Base-by-base conservation (phyloP, 2,329 filamentous ascomycete species). In the Orbilia javanica region DNA sequence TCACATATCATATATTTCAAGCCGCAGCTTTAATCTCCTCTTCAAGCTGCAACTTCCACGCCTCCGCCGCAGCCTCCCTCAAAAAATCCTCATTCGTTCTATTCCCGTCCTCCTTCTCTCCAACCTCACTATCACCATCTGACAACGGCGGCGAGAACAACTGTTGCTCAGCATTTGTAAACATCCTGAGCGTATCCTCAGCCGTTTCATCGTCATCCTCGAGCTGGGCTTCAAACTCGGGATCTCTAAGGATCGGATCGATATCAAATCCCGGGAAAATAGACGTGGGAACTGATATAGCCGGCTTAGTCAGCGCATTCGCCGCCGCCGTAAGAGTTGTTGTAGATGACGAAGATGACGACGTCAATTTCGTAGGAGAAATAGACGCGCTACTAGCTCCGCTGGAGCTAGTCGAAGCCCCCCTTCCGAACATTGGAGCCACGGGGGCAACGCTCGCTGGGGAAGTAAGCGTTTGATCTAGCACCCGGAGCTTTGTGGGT, bases 21-120 rank as follows among this genome's bases (percentile, higher is more conserved):
- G 57, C 52, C 27, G 67, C 52, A 48, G 57, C 63, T 36, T 72
- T 72, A 10, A 64, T 27, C 44, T 68, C 67, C 27, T 78, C 74
- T 20, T 71, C 74, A n/a, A 78, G 52, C 53, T 78, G 74, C 39
- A 78, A 62, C 60, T 78, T 78, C 74, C 74, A 78, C 4, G 74
- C 74, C n/a, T 78, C 67, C 25, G 74, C 67, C 6, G 74, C 74
- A 7, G 74, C 67, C 52, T 72, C 67, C 46, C 74, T 52, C 67
- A 78, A 63, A 34, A 67, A 78, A 11, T 78, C 74, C 46, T 71
- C 67, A 31, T 78, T 69, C 18, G 36, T 52, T 20, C 74, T 20
- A 11, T 31, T 69, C 18, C 8, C 29, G 10, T 10, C 74, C 53
- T 78, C 63, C 36, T 78, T 72, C 29, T 67, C 73, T 2, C 62